Percentiles rank a stretch among this genome's conserved stretches.
Evolutionary conservation across 1,139 yeast genomes (phyloP).

Genomic region (Yamadazyma aaseri): DNA sequence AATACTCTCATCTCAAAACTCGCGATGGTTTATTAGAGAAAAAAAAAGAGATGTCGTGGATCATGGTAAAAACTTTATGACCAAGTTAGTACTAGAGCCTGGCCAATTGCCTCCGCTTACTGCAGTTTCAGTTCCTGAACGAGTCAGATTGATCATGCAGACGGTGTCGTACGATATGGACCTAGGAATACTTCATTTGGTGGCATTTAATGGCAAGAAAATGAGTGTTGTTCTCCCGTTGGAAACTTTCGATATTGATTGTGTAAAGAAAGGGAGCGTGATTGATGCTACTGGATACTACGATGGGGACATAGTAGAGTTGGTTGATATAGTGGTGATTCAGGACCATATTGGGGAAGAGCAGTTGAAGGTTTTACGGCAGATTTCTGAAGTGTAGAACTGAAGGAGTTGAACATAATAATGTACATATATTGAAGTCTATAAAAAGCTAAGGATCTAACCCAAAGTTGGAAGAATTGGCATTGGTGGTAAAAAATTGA

Average conservation of each 20-base stretch:
- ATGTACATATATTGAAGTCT: no score
- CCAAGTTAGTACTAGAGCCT: constrained; percentile 30
- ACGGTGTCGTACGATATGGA: constrained; percentile 19
- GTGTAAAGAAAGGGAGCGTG: constrained; percentile 15
- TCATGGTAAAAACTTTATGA: no score
- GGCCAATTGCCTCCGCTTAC: constrained; percentile 25
- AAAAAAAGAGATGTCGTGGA: no score
- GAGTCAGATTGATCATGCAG: constrained; percentile 33
- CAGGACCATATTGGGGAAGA: background rate
- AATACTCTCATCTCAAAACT: constrained; percentile 8
- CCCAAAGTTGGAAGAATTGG: constrained; percentile 5
- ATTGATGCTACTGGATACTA: constrained; percentile 20
- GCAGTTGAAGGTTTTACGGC: constrained; percentile 1
- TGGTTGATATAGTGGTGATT: constrained; percentile 3
- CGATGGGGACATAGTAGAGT: constrained; percentile 3
- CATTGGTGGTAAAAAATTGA: constrained; percentile 53
- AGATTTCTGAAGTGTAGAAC: background rate
- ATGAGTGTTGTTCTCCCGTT: constrained; percentile 4
- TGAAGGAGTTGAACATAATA: no score
- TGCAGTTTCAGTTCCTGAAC: constrained; percentile 17
- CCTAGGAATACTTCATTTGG: constrained; percentile 3
- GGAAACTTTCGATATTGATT: constrained; percentile 7
- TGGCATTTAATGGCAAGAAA: background rate
- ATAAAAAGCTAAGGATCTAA: no score
- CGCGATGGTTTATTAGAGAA: no score